phyloP scores from a whole-genome alignment of 2,329 filamentous ascomycete species.

The Claviceps sp. region DNA sequence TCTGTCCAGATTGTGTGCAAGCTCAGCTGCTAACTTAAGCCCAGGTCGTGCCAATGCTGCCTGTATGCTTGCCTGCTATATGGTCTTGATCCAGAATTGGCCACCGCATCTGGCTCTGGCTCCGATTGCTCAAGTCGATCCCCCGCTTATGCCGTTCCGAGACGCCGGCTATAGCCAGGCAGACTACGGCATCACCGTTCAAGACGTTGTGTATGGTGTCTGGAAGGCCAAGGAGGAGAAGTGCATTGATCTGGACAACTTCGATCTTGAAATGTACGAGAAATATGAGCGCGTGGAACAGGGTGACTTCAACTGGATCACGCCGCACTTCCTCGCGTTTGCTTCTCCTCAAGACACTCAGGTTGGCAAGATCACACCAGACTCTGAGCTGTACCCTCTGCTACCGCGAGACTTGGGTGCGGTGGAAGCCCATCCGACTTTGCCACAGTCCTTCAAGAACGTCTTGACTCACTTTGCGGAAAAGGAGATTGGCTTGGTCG shows the following conservation, averaged over 20 bases:
- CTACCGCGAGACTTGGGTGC: slow-evolving; percentile 66
- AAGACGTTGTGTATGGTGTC: slow-evolving; percentile 95
- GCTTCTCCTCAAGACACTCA: slow-evolving; percentile 83
- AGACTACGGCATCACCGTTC: slow-evolving; percentile 88
- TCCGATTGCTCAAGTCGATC: slow-evolving; percentile 91
- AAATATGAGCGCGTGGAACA: slow-evolving; percentile 91
- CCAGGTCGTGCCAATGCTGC: slow-evolving; percentile 82
- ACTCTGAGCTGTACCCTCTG: slow-evolving; percentile 58
- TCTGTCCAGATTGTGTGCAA: neutral
- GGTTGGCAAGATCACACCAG: slow-evolving; percentile 55
- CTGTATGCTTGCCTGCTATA: slow-evolving; percentile 91
- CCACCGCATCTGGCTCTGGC: slow-evolving; percentile 89
- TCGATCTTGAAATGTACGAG: slow-evolving; percentile 95
- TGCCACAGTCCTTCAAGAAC: slow-evolving; percentile 89
- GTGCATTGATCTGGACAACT: slow-evolving; percentile 81
- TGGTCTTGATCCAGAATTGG: slow-evolving; percentile 97
- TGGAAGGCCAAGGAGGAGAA: slow-evolving; percentile 98
- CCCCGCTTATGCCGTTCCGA: slow-evolving; percentile 95
- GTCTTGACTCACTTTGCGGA: slow-evolving; percentile 81
- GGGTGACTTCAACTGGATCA: slow-evolving; percentile 99
- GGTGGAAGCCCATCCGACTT: slow-evolving; percentile 52
- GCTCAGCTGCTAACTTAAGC: neutral
- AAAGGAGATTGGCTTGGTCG: slow-evolving; percentile 81
- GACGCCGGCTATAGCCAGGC: slow-evolving; percentile 98
- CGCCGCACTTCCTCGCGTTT: slow-evolving; percentile 88